Conservation (phyloP, 805 yeast genomes). For the Zygotorulaspora danielsina region DNA sequence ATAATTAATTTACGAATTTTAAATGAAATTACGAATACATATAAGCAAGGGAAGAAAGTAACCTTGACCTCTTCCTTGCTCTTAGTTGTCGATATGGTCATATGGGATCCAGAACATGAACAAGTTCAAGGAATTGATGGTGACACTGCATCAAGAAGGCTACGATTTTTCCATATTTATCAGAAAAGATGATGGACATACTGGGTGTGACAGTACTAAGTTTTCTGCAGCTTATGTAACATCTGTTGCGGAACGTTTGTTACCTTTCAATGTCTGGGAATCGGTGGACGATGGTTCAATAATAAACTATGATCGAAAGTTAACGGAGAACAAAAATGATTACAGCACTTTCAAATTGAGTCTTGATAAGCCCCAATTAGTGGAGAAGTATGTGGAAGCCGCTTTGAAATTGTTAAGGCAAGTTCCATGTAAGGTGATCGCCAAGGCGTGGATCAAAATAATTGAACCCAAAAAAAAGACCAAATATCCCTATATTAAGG, state of each 20-base stretch:
- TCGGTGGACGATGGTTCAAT: slow-evolving; percentile 12
- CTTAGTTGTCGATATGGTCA: too few relatives aligned
- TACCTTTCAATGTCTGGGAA: slow-evolving; percentile 14
- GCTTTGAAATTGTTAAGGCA: slow-evolving; percentile 45
- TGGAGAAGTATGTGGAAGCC: slow-evolving; percentile 13
- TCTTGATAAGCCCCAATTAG: slow-evolving; percentile 5
- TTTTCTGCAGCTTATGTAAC: slow-evolving; percentile 12
- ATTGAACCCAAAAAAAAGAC: slow-evolving; percentile 67
- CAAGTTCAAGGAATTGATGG: slow-evolving; percentile 10
- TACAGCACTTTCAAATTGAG: slow-evolving; percentile 6
- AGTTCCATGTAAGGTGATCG: slow-evolving; percentile 53
- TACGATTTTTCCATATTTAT: slow-evolving; percentile 15
- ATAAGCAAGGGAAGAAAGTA: too few relatives aligned
- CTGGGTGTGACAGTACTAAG: background rate
- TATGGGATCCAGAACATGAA: slow-evolving; percentile 8
- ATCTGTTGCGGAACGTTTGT: slow-evolving; percentile 9
- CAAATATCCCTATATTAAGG: slow-evolving; percentile 54
- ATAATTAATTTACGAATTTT: too few relatives aligned
- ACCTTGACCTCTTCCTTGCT: too few relatives aligned
- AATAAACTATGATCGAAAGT: slow-evolving; percentile 4
- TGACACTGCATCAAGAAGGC: slow-evolving; percentile 11
- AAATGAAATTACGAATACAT: too few relatives aligned
- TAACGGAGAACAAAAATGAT: background rate
- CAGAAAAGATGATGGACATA: slow-evolving; percentile 5
- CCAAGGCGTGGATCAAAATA: slow-evolving; percentile 62